Conservation (phyloP, 2,329 filamentous ascomycete species). For the Colletotrichum brevisporum region DNA sequence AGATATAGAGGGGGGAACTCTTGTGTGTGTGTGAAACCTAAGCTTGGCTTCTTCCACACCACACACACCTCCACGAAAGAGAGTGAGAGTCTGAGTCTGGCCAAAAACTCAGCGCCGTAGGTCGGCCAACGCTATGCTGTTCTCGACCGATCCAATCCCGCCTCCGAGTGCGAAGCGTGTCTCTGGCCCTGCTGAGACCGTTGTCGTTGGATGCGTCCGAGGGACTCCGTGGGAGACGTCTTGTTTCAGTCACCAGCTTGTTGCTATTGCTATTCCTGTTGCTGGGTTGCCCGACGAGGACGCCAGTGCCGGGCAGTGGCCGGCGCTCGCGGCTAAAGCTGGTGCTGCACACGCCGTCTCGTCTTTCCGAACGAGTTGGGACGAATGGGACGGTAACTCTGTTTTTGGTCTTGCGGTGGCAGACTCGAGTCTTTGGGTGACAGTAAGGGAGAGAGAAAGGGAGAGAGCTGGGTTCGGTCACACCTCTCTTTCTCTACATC, state of each 20-base stretch:
- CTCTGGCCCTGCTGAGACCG: slow-evolving; percentile 27
- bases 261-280: background rate
- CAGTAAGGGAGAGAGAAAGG: background rate
- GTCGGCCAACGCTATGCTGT: slow-evolving; percentile 33
- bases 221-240: slow-evolving; percentile 23
- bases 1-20: no score
- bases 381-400: slow-evolving; percentile 20
- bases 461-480: background rate
- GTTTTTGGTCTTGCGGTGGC: slow-evolving; percentile 12
- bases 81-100: no score
- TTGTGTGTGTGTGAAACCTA: background rate
- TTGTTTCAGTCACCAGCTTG: slow-evolving; percentile 25
- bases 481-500: background rate
- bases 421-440: background rate
- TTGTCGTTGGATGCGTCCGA: slow-evolving; percentile 32
- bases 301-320: slow-evolving; percentile 23
- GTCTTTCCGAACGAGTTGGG: slow-evolving; percentile 31
- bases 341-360: slow-evolving; percentile 36
- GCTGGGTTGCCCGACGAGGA: slow-evolving; percentile 16
- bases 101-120: slow-evolving; percentile 11
- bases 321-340: slow-evolving; percentile 25
- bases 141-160: slow-evolving; percentile 8
- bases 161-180: background rate
- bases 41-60: background rate
- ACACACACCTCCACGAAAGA: no score